Base-by-base conservation (phyloP, 139 green algal genomes). In the Parachlorella kessleri region DNA sequence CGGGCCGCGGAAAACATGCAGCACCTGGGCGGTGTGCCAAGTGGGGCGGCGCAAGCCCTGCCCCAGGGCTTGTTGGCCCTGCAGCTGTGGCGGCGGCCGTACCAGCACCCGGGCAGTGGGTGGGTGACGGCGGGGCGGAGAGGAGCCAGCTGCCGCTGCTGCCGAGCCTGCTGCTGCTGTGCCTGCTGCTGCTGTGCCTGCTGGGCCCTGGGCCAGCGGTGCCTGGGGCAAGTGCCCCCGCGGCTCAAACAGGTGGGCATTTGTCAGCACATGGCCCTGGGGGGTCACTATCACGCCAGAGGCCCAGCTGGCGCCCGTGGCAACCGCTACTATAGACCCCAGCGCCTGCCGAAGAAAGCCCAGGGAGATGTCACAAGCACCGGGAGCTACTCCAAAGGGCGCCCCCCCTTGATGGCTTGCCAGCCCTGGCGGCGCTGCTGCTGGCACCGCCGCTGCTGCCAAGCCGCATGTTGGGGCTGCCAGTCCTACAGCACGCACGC, bases 191-290 rank as follows among this genome's bases (percentile, higher is more conserved):
- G 72, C 41, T 1, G n/a, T n/a, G n/a, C n/a, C n/a, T n/a, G n/a
- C n/a, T n/a, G n/a, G n/a, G n/a, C n/a, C n/a, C n/a, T n/a, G n/a
- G n/a, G n/a, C n/a, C n/a, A n/a, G n/a, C n/a, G n/a, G n/a, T n/a
- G n/a, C n/a, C n/a, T n/a, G n/a, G n/a, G n/a, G n/a, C n/a, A n/a
- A n/a, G 21, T 59, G 48, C 14, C 48, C 48, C 48, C 48, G 48
- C 14, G 77, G 68, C 35, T 87, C 64, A 4, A 95, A 74, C 38
- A 96, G 75, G 72, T 97, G 92, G 30, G 93, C 93, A 65, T 95
- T 97, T 7, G 93, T 97, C 1, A 97, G 55, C 3, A 97, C 65
- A n/a, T 90, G 73, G 6, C 90, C 87, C 0, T n/a, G 3, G 2
- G 10, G 28, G n/a, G 64, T 86, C 3, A 97, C 38, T 3, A 95